phyloP scores from a whole-genome alignment of 1,139 yeast species.

The Magnusiomyces clavatus region DNA sequence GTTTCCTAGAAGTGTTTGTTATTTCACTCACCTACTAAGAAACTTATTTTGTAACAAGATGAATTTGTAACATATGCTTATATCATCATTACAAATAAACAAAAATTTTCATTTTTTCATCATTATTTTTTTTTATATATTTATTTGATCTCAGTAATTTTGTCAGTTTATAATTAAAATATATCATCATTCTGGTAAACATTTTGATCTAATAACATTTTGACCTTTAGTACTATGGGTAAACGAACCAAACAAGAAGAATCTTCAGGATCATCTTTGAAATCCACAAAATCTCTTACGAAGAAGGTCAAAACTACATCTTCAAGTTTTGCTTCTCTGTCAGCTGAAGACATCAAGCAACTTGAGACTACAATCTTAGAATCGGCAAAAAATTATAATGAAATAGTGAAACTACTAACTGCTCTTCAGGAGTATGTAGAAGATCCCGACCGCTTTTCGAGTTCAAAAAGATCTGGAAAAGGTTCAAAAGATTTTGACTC shows the following conservation, averaged over 20 bases:
- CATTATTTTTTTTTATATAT: too few species aligned
- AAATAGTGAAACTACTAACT: conserved; percentile 40
- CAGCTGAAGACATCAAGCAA: conserved; percentile 5
- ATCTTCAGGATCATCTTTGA: too few species aligned
- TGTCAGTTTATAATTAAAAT: too few species aligned
- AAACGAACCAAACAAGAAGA: too few species aligned
- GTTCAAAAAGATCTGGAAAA: background rate
- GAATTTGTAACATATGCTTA: too few species aligned
- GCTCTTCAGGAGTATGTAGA: conserved; percentile 28
- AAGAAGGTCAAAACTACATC: background rate
- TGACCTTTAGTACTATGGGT: background rate
- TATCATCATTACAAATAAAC: too few species aligned
- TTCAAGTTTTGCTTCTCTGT: background rate
- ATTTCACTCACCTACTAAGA: too few species aligned
- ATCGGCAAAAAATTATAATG: conserved; percentile 45
- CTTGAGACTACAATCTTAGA: conserved; percentile 25
- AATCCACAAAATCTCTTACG: background rate
- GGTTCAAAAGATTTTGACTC: conserved; percentile 24
- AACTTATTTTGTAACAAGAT: too few species aligned
- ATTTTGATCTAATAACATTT: background rate
- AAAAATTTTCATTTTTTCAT: too few species aligned
- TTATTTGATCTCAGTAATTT: too few species aligned
- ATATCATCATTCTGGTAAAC: too few species aligned
- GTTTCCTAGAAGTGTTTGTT: too few species aligned
- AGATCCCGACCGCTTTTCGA: background rate